A percentile compares a stretch with the other conserved stretches of the same genome.
These are phyloP conservation scores for Exophiala sp. DNA, from an alignment of 2,329 filamentous ascomycete genomes.

Conservation along the genomic window DNA sequence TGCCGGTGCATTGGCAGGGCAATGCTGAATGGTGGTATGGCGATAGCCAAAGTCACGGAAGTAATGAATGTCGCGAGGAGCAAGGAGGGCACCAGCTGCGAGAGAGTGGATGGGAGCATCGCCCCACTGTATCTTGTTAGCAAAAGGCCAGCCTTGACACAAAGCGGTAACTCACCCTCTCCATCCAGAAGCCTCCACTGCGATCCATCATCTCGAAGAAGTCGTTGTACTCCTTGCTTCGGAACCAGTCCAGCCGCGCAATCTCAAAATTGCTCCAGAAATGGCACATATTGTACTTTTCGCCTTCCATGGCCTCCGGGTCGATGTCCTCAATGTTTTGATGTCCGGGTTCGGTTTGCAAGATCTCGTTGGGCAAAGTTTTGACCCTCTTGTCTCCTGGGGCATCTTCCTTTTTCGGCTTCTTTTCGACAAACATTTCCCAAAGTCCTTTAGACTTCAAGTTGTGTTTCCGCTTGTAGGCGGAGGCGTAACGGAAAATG, in stretches of 20 bases:
- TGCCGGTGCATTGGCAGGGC: conserved; percentile 86
- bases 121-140: conserved; percentile 67
- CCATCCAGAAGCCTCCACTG: conserved; percentile 98
- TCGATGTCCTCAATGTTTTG: conserved; percentile 74
- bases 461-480: conserved; percentile 90
- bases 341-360: conserved; percentile 66
- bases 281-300: conserved; percentile 99
- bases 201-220: conserved; percentile 99
- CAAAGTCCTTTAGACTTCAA: conserved; percentile 85
- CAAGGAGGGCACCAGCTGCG: conserved; percentile 80
- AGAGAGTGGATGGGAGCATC: conserved; percentile 98
- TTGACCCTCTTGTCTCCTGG: conserved; percentile 58
- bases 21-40: conserved; percentile 98
- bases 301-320: conserved; percentile 89
- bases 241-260: conserved; percentile 87
- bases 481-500: conserved; percentile 97
- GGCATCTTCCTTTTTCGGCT: conserved; percentile 44
- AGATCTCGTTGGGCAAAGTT: conserved; percentile 72
- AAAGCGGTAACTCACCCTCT: conserved; percentile 63
- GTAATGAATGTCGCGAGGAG: conserved; percentile 84
- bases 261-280: conserved; percentile 99
- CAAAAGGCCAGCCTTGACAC: conserved; percentile 3
- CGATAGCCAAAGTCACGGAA: conserved; percentile 98
- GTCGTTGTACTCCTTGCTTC: conserved; percentile 93
- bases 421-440: conserved; percentile 95